phyloP scores from a whole-genome alignment of 164 flowering plant genomes.

The Chimonanthus praecox region DNA sequence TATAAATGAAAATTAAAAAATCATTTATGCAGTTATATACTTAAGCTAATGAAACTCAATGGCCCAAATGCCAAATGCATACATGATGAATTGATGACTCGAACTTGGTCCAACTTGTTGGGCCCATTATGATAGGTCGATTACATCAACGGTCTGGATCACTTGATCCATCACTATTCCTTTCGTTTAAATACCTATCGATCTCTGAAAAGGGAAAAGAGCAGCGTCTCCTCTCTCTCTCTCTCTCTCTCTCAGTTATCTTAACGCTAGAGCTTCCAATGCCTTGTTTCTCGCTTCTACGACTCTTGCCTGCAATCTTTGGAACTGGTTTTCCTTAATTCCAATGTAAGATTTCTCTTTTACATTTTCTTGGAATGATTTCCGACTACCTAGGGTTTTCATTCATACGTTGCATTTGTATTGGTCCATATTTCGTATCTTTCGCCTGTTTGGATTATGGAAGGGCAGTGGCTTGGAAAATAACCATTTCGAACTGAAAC shows the following conservation, averaged over 20 bases:
- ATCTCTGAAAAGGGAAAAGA: not conserved
- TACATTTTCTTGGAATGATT: not conserved
- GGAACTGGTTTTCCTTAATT: not conserved
- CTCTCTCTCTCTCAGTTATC: not conserved
- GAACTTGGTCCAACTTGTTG: too few species aligned
- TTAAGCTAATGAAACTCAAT: too few species aligned
- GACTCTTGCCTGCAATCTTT: not conserved
- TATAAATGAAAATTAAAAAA: too few species aligned
- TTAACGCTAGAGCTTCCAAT: not conserved
- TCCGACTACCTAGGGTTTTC: too few species aligned
- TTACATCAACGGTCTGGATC: not conserved
- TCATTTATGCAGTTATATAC: too few species aligned
- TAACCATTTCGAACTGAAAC: too few species aligned
- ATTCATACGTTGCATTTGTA: too few species aligned
- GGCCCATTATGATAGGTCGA: not conserved
- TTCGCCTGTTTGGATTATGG: too few species aligned
- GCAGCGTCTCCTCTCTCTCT: not conserved
- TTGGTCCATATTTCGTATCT: too few species aligned
- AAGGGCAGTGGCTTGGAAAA: too few species aligned
- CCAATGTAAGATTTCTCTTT: not conserved
- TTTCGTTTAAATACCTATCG: not conserved
- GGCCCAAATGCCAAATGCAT: too few species aligned
- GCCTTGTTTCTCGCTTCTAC: not conserved
- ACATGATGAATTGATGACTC: too few species aligned
- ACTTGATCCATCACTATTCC: not conserved